Base-by-base conservation (phyloP, 805 yeast species). In the Candida piceae region DNA sequence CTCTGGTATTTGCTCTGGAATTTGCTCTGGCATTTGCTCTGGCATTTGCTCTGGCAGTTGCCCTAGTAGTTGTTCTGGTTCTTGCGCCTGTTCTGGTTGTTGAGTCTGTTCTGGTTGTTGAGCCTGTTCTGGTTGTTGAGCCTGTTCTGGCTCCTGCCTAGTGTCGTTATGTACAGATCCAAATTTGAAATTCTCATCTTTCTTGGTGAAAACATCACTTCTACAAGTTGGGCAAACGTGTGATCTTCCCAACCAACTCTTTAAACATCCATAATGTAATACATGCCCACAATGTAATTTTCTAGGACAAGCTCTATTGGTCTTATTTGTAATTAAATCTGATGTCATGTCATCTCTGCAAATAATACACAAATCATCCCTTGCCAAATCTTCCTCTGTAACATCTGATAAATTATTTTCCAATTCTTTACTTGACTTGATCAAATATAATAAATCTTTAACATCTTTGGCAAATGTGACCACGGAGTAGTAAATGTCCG, bases 181-280 rank as follows among this genome's bases (percentile, higher is more conserved):
- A n/a, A n/a, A n/a, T n/a, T n/a, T n/a, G n/a, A n/a, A n/a, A 21
- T 16, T 33, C 7, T 28, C 24, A 16, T 29, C 23, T 12, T 50
- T 56, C 34, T 55, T 65, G 10, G 17, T 6, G 44, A 77, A 70
- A 2, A 87, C 94, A 9, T 78, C 74, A 21, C 80, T 68, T 42
- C 96, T 69, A 58, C 98, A 93, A 36, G 89, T 77, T 2, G 98
- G 98, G 64, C 98, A 93, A n/a, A 77, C 75, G 48, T 82, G 90
- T 0, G 96, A 86, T 46, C 95, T 73, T 53, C 85, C 94, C 48
- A 93, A 68, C 98, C 98, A 93, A 47, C 84, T 81, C 52, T 86
- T 84, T 44, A 93, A 69, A 58, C 98, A 93, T 4, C 93, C 89
- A 62, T 83, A 64, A 57, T 93, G 98, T 39, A 90, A 69, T 32